Base-by-base conservation (phyloP, 2,329 filamentous ascomycete species). In the Orbilia brochopaga region DNA sequence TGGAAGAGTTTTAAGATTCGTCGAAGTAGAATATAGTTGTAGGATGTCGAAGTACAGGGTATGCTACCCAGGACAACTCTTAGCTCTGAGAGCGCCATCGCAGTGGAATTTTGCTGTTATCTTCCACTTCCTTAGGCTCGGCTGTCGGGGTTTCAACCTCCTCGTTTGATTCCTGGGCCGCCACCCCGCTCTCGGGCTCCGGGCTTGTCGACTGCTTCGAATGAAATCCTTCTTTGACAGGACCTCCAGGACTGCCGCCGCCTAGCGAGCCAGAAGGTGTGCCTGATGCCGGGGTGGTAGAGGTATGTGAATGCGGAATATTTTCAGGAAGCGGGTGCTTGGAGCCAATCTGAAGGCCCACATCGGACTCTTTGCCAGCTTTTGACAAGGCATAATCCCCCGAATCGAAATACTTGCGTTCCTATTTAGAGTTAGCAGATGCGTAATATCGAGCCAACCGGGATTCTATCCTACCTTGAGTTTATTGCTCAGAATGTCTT, bases 361-460 rank as follows among this genome's bases (percentile, higher is more conserved):
- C 90, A 79, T 94, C 90, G 78, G 92, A 90, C 80, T 91, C 92
- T 83, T 97, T 97, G 81, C 94, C 94, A 70, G 94, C 94, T 84
- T 97, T 96, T 81, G 90, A 93, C 82, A 96, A 90, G 78, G 92
- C 92, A 78, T 96, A 97, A 83, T 97, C 92, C 78, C 92, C 92
- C 72, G 90, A 94, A 83, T 97, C 92, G 81, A 97, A 97, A 83
- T 96, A 97, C 83, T 96, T 99, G 83, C 94, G 92, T 81, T 97
- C 94, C 86, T 87, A 23, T 27, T 19, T 44, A 32, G 40, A 15
- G 51, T 60, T 42, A 35, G 50, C 8, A 60, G 24, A 54, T 35
- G 50, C 15, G 35, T 42, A 37, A 15, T 13, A 15, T 5, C 11
- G 44, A 8, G 17, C 15, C 3, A 17, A 17, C 17, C 17, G 21